Percentiles rank a stretch among this genome's conserved stretches.
Evolutionary conservation across 768 basidiomycete species (phyloP).

Genomic region (Tulasnella sp.): DNA sequence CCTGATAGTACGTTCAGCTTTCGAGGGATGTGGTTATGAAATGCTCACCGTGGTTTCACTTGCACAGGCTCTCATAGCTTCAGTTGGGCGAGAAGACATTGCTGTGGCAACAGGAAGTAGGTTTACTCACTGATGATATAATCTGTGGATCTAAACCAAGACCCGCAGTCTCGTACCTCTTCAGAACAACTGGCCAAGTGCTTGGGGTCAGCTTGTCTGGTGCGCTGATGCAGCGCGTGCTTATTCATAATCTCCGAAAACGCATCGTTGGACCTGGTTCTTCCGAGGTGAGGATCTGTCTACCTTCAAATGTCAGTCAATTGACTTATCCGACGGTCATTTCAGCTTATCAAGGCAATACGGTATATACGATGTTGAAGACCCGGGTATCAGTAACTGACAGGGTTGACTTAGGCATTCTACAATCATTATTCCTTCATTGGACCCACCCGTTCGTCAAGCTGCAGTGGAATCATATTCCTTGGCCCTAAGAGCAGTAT

Average conservation of each 20-base stretch:
- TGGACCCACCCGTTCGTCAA: constrained; percentile 41
- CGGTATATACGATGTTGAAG: constrained; percentile 16
- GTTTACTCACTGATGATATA: constrained; percentile 23
- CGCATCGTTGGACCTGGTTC: constrained; percentile 69
- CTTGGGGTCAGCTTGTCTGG: constrained; percentile 84
- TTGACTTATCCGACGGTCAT: neutral
- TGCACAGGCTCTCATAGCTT: constrained; percentile 71
- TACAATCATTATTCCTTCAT: constrained; percentile 52
- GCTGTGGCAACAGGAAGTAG: constrained; percentile 83
- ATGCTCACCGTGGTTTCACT: constrained; percentile 16
- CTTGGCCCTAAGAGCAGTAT: constrained; percentile 65
- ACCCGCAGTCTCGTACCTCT: constrained; percentile 72
- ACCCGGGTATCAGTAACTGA: constrained; percentile 13
- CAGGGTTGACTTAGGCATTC: too few species aligned
- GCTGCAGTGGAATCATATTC: constrained; percentile 68
- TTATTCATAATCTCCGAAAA: constrained; percentile 52
- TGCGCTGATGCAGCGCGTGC: constrained; percentile 67
- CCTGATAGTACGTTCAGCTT: constrained; percentile 42
- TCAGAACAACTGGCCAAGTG: constrained; percentile 89
- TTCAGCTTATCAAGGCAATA: neutral
- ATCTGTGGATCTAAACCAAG: neutral
- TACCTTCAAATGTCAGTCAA: neutral
- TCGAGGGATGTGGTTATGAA: neutral
- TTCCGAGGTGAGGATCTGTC: constrained; percentile 36
- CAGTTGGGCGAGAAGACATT: constrained; percentile 66